Evolutionary conservation across 1,284 basidiomycete species (phyloP), one percentile per base, ranked within the genome.

Genomic region (Stygiomarasmius scandens): DNA sequence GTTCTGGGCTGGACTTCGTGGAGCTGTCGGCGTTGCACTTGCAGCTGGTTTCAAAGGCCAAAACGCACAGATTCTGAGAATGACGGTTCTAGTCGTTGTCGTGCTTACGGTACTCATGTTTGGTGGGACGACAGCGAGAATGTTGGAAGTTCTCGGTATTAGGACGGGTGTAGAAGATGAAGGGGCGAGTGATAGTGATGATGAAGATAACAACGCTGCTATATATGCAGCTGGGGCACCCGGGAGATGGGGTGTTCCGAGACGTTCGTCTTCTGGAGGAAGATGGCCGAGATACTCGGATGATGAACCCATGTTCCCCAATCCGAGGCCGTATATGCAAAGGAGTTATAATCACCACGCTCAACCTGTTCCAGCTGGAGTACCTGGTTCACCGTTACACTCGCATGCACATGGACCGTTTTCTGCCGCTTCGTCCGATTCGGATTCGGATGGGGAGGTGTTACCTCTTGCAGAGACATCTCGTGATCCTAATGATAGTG

Each of bases 121-220:
- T 68, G 96, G 96, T 0, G 97, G 96, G 0, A 98, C 97, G 6
- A 98, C 97, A 0, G 88, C 92, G 5, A 83, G 95, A 57, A 99
- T 99, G 97, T 82, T 99, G 46, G 95, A 98, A 67, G 88, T 99
- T 9, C 82, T 98, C n/a, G 96, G 96, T 1, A 98, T 99, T 64
- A 78, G 93, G 9, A 97, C 95, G 0, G 96, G 96, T 0, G 93
- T 99, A 0, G 96, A 98, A 66, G 95, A 98, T 62, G 95, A 95
- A 49, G 92, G 83, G 3, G 90, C 83, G 34, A 87, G 82, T 62
- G 89, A 86, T 59, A 92, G 90, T 65, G 90, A 92, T 55, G 94
- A 96, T 46, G 92, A 93, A 45, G 87, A 85, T 58, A 19, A 63
- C 67, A 27, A 61, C 54, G 36, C 60, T 67, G 25, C 72, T 70